Evolutionary conservation across 257 asterid genomes (phyloP).

Genomic region (Thymus quinquecostatus): DNA sequence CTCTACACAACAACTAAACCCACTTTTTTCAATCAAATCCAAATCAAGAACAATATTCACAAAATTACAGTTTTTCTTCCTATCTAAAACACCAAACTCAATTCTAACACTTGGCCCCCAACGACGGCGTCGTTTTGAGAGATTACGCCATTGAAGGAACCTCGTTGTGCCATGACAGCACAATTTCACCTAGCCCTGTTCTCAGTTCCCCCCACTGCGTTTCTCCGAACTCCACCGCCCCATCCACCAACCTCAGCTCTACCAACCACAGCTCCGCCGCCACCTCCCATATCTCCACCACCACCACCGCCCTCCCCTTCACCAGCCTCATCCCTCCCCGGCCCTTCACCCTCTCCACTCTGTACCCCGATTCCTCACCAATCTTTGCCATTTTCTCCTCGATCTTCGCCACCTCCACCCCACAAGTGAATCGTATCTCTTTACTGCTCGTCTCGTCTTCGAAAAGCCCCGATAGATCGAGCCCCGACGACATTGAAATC

Average conservation of each 20-base stretch:
- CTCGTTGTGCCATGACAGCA: constrained; percentile 49
- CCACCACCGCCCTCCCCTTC: constrained; percentile 56
- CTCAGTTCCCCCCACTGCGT: constrained; percentile 72
- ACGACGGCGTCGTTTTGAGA: not conserved
- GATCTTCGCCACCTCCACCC: constrained; percentile 44
- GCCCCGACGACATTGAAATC: constrained; percentile 78
- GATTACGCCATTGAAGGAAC: constrained; percentile 17
- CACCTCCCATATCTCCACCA: constrained; percentile 58
- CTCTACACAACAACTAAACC: not conserved
- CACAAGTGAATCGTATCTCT: constrained; percentile 68
- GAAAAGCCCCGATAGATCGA: constrained; percentile 69
- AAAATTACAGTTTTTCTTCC: constrained; percentile 6
- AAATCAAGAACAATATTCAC: not conserved
- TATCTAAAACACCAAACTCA: not conserved
- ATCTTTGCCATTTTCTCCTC: constrained; percentile 56
- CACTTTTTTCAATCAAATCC: not conserved
- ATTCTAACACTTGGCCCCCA: constrained; percentile 22
- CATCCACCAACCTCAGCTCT: constrained; percentile 65
- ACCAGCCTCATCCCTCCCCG: constrained; percentile 58
- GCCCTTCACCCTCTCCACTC: constrained; percentile 49
- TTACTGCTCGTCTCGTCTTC: constrained; percentile 52
- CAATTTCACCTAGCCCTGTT: constrained; percentile 55
- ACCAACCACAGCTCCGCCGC: constrained; percentile 61
- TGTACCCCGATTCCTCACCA: constrained; percentile 65
- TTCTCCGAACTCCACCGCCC: constrained; percentile 57